Evolutionary conservation across 768 basidiomycete genomes (phyloP), one percentile per base, ranked within the genome.

Genomic region (Amanita pseudoporphyria): DNA sequence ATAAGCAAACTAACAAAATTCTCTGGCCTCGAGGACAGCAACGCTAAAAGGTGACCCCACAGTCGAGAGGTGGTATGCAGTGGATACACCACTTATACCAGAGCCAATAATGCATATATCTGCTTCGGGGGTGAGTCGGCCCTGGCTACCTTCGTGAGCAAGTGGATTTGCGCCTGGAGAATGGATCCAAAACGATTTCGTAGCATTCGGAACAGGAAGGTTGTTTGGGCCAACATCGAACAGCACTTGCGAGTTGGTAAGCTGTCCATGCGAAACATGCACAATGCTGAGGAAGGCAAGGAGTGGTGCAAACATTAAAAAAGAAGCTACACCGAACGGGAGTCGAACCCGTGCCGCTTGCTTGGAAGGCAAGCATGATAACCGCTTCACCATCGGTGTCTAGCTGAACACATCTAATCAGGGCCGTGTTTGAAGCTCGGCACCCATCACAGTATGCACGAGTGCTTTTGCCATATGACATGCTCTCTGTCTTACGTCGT

Each of bases 351-450:
- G 36, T 48, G 47, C 47, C 47, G 47, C 47, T 48, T 48, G 47
- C 47, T 48, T 85, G 83, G 83, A 85, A 85, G 84, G 82, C 84
- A 86, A 85, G 84, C 82, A 87, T 86, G 83, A 85, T 85, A 86
- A 85, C 84, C 83, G 76, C 80, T 86, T 86, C 84, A 86, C 84
- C 84, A 86, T 81, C 71, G 71, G 70, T 47, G 46, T 47, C 4
- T 24, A 21, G 22, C 16, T 10, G 19, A 21, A 22, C 19, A 43
- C 19, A 14, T 9, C 9, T 12, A 22, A 9, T 10, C 13, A 7
- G 40, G 18, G 19, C 19, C 22, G 21, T 42, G n/a, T n/a, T n/a
- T n/a, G n/a, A n/a, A n/a, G n/a, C n/a, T n/a, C n/a, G n/a, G n/a
- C n/a, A n/a, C n/a, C n/a, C n/a, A n/a, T n/a, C n/a, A n/a, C n/a